Percentiles rank a stretch among this genome's conserved stretches.
phyloP scores from a whole-genome alignment of 192 early-diverging fungal genomes.

The Entomortierella beljakovae region DNA sequence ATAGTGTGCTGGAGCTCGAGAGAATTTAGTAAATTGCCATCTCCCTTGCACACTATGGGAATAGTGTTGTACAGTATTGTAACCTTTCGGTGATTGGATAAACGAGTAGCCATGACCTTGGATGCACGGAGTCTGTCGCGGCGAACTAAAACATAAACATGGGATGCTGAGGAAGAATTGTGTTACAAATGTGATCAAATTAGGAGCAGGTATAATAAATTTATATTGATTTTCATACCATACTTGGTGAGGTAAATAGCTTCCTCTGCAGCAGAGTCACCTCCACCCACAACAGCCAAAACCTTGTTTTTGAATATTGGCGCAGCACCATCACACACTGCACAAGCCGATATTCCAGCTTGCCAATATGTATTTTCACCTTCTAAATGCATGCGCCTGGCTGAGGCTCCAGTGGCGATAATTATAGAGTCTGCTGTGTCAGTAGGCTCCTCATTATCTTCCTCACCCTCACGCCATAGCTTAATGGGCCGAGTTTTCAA shows the following conservation, averaged over 20 bases:
- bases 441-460: conserved; percentile 76
- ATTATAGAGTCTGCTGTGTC: conserved; percentile 87
- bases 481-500: conserved; percentile 83
- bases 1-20: conserved; percentile 84
- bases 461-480: conserved; percentile 87
- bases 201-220: background rate
- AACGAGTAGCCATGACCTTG: conserved; percentile 95
- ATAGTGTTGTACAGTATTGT: conserved; percentile 92
- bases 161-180: conserved; percentile 69
- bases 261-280: conserved; percentile 97
- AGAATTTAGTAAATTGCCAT: conserved; percentile 78
- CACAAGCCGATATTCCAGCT: conserved; percentile 98
- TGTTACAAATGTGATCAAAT: conserved; percentile 5
- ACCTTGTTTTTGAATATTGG: conserved; percentile 98
- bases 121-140: conserved; percentile 97
- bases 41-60: conserved; percentile 90
- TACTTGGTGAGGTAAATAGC: conserved; percentile 97
- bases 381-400: conserved; percentile 89
- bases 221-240: conserved; percentile 48
- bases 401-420: conserved; percentile 98
- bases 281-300: conserved; percentile 95
- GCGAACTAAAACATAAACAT: conserved; percentile 94
- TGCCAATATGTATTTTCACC: conserved; percentile 98
- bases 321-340: conserved; percentile 98
- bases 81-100: conserved; percentile 88